These are phyloP conservation scores for Fusarium sp. DNA, from an alignment of 2,329 filamentous ascomycete species.

Conservation along the genomic window DNA sequence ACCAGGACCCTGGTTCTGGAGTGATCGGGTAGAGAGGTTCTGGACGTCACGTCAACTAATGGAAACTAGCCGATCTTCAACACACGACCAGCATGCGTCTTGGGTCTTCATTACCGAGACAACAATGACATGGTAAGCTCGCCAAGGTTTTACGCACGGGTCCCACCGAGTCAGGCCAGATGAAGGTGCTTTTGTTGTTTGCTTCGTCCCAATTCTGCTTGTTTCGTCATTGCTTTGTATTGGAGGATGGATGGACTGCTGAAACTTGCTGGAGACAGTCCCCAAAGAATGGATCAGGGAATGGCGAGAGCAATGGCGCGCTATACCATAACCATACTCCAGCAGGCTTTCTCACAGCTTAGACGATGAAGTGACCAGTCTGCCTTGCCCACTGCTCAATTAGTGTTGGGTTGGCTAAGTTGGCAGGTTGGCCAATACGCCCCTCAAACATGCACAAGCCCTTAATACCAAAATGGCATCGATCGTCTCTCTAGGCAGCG, in stretches of 20 bases:
- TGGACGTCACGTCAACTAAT: slow-evolving; percentile 23
- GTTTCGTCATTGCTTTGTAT: slow-evolving; percentile 13
- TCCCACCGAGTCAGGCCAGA: slow-evolving; percentile 2
- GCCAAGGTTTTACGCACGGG: not conserved
- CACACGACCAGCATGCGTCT: slow-evolving; percentile 7
- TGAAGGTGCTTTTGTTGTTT: not conserved
- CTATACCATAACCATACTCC: slow-evolving; percentile 5
- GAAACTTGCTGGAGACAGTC: slow-evolving; percentile 11
- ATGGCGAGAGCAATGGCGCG: slow-evolving; percentile 11
- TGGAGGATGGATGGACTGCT: slow-evolving; percentile 7
- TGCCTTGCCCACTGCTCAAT: slow-evolving; percentile 18
- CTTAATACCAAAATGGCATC: slow-evolving; percentile 35
- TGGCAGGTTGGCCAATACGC: not conserved
- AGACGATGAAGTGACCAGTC: slow-evolving; percentile 18
- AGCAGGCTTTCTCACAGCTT: slow-evolving; percentile 3
- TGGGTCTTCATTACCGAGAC: slow-evolving; percentile 12
- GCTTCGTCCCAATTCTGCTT: not conserved
- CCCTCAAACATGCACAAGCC: slow-evolving; percentile 24
- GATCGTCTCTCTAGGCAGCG: slow-evolving; percentile 39
- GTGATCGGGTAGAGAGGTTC: slow-evolving; percentile 17
- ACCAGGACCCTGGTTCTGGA: slow-evolving; percentile 28
- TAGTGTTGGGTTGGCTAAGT: slow-evolving; percentile 1
- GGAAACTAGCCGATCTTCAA: slow-evolving; percentile 27
- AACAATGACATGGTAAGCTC: slow-evolving; percentile 1
- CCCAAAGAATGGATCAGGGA: slow-evolving; percentile 1